phyloP scores from a whole-genome alignment of 805 yeast species.

The Ogataea methanolica region DNA sequence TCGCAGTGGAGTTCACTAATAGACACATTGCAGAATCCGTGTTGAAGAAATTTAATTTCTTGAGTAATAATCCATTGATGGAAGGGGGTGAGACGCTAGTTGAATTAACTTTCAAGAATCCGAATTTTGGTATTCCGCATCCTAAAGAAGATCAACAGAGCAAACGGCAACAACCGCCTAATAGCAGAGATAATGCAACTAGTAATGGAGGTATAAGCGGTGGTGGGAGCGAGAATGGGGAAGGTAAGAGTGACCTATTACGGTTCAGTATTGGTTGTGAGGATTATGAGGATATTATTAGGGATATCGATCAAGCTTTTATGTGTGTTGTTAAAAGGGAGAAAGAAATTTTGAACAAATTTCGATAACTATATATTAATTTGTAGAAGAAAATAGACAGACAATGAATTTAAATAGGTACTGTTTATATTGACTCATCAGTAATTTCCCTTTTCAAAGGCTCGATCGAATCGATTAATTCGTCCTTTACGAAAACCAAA shows the following conservation, averaged over 20 bases:
- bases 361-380: too few species aligned
- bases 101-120: conserved; percentile 36
- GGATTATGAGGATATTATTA: conserved; percentile 44
- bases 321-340: conserved; percentile 13
- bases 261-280: conserved; percentile 53
- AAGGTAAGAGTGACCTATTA: conserved; percentile 28
- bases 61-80: conserved; percentile 44
- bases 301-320: conserved; percentile 41
- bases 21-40: conserved; percentile 35
- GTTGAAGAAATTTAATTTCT: conserved; percentile 42
- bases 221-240: background rate
- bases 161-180: background rate
- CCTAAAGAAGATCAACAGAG: background rate
- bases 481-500: conserved; percentile 74
- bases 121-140: conserved; percentile 19
- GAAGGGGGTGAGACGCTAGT: conserved; percentile 50
- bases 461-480: conserved; percentile 50
- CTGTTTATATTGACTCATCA: background rate
- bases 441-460: conserved; percentile 54
- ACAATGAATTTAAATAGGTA: background rate
- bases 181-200: conserved; percentile 1
- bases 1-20: conserved; percentile 36
- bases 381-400: background rate
- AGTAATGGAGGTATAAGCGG: too few species aligned
- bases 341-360: too few species aligned